Percentiles rank a stretch among this genome's conserved stretches.
These are phyloP conservation scores for Teunomyces panamensis DNA, from an alignment of 805 yeast species.

Conservation along the genomic window DNA sequence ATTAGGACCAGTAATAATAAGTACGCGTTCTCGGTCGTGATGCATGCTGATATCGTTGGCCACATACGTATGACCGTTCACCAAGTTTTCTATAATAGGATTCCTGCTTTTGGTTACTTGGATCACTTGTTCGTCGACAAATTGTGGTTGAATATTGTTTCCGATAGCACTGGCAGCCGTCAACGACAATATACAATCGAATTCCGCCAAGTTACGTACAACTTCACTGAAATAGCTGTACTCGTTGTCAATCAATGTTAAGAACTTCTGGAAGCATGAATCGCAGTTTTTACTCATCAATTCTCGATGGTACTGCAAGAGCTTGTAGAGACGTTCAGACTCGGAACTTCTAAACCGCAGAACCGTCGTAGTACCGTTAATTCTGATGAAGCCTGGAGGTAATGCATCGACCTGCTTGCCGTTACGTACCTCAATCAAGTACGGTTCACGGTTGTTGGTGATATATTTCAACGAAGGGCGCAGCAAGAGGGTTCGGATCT, in stretches of 20 bases:
- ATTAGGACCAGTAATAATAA: slow-evolving; percentile 80
- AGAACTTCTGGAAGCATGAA: slow-evolving; percentile 41
- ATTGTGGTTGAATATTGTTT: slow-evolving; percentile 45
- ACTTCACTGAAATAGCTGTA: slow-evolving; percentile 33
- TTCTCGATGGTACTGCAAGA: slow-evolving; percentile 61
- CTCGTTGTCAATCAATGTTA: slow-evolving; percentile 31
- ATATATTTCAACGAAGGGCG: slow-evolving; percentile 57
- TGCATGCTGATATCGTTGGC: slow-evolving; percentile 62
- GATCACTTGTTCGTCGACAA: slow-evolving; percentile 43
- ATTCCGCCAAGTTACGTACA: slow-evolving; percentile 46
- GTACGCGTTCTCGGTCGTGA: slow-evolving; percentile 43
- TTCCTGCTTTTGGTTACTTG: slow-evolving; percentile 58
- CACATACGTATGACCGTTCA: slow-evolving; percentile 44
- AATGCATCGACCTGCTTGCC: slow-evolving; percentile 49
- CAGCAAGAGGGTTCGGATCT: slow-evolving; percentile 44
- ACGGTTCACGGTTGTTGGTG: slow-evolving; percentile 62
- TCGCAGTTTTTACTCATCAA: slow-evolving; percentile 46
- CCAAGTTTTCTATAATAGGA: slow-evolving; percentile 59
- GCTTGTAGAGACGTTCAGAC: slow-evolving; percentile 48
- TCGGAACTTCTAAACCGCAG: slow-evolving; percentile 72
- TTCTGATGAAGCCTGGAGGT: slow-evolving; percentile 76
- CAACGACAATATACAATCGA: slow-evolving; percentile 69
- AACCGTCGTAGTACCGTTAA: slow-evolving; percentile 64
- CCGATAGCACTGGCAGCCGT: slow-evolving; percentile 54
- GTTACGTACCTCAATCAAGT: slow-evolving; percentile 72